phyloP scores from a whole-genome alignment of 1,284 basidiomycete species.

The Rhodotorula sp. region DNA sequence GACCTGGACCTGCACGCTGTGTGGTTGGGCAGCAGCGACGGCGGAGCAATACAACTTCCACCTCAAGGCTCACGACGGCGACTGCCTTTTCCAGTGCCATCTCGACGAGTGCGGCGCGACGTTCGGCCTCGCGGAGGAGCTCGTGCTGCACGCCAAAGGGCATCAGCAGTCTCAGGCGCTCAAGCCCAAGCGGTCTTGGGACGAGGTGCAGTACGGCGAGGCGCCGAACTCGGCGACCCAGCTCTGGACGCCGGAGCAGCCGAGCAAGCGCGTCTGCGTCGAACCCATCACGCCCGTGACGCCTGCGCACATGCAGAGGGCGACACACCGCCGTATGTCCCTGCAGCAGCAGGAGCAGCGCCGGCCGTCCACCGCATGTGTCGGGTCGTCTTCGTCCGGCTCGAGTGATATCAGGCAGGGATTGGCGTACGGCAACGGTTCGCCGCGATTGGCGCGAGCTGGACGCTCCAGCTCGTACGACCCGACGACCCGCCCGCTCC shows the following conservation, averaged over 20 bases:
- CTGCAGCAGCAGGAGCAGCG: neutral
- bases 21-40: conserved; percentile 3
- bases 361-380: neutral
- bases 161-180: neutral
- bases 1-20: conserved; percentile 4
- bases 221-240: neutral
- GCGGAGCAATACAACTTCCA: conserved; percentile 5
- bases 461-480: conserved; percentile 1
- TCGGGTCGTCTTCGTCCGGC: neutral
- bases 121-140: neutral
- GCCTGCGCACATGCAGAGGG: neutral
- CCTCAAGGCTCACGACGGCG: conserved; percentile 14
- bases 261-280: conserved; percentile 13
- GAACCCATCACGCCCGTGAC: conserved; percentile 26
- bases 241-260: conserved; percentile 6
- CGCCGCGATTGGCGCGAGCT: neutral
- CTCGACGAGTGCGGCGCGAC: conserved; percentile 12
- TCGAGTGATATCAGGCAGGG: neutral
- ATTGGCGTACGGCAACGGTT: neutral
- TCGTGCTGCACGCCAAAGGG: neutral
- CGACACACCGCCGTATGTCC: neutral
- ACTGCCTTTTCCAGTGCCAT: conserved; percentile 21
- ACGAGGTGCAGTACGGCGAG: neutral
- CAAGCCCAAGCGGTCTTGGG: conserved; percentile 7
- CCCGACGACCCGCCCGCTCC: neutral